These are phyloP conservation scores for Nemania sp. DNA, from an alignment of 2,329 filamentous ascomycete genomes.

Conservation along the genomic window DNA sequence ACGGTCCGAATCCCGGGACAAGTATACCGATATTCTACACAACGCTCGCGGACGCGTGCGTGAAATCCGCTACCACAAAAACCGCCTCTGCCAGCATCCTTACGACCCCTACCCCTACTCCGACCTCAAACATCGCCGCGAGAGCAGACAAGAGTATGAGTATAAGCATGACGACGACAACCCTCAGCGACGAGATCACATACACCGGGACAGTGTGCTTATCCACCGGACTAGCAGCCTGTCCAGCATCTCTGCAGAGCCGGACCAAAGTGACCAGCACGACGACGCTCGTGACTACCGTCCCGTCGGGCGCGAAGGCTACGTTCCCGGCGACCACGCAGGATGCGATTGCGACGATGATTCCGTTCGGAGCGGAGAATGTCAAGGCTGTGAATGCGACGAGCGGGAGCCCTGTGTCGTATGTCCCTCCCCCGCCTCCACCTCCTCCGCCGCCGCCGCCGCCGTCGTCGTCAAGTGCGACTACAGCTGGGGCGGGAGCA, in stretches of 20 bases:
- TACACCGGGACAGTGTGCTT: conserved; percentile 51
- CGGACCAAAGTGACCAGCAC: conserved; percentile 46
- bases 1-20: conserved; percentile 53
- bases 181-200: conserved; percentile 44
- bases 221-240: conserved; percentile 49
- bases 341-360: conserved; percentile 38
- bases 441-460: conserved; percentile 42
- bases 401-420: conserved; percentile 50
- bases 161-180: conserved; percentile 42
- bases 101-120: conserved; percentile 23
- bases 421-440: conserved; percentile 42
- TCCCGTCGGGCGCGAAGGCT: conserved; percentile 43
- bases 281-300: conserved; percentile 45
- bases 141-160: background rate
- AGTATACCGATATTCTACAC: conserved; percentile 58
- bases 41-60: conserved; percentile 50
- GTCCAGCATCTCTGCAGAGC: conserved; percentile 53
- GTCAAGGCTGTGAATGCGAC: conserved; percentile 43
- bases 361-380: conserved; percentile 49
- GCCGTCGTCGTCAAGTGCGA: conserved; percentile 34
- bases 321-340: conserved; percentile 46
- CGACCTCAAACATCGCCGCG: conserved; percentile 13
- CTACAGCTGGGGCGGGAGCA: background rate
- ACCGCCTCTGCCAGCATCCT: conserved; percentile 18
- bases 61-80: conserved; percentile 33